Conservation (phyloP, 495 filamentous ascomycete genomes). For the Neurospora sp. region DNA sequence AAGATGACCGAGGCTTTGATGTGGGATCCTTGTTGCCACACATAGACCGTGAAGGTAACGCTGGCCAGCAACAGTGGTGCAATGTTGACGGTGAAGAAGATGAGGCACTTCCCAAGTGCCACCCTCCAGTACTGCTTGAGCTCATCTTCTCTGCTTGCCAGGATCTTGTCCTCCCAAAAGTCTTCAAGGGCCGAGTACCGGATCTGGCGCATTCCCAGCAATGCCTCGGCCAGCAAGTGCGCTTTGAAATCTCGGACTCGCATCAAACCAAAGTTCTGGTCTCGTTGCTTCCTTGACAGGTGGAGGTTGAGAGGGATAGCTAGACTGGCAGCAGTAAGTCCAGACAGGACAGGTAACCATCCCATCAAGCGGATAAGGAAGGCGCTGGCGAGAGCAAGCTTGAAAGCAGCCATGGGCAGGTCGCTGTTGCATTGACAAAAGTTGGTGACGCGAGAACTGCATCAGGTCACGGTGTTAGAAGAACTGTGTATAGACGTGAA, state of each 20-base stretch:
- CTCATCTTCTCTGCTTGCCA: constrained; percentile 47
- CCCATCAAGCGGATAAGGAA: constrained; percentile 56
- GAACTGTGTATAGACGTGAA: constrained; percentile 1
- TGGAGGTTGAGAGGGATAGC: constrained; percentile 50
- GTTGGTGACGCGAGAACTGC: constrained; percentile 47
- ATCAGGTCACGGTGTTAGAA: constrained; percentile 27
- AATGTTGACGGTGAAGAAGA: constrained; percentile 48
- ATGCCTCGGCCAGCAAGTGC: constrained; percentile 55
- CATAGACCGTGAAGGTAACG: constrained; percentile 50
- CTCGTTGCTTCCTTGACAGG: constrained; percentile 44
- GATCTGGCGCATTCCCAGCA: constrained; percentile 67
- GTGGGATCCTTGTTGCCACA: constrained; percentile 18
- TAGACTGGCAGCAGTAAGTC: constrained; percentile 44
- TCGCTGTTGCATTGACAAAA: constrained; percentile 49
- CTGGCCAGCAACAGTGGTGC: constrained; percentile 56
- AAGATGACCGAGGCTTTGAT: constrained; percentile 21
- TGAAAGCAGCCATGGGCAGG: constrained; percentile 41
- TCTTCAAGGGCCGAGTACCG: constrained; percentile 62
- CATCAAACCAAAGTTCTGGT: constrained; percentile 55
- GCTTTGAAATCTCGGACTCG: constrained; percentile 58
- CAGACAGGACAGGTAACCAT: constrained; percentile 50
- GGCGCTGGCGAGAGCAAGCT: constrained; percentile 43
- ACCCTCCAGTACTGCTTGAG: constrained; percentile 47
- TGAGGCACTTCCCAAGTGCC: constrained; percentile 40
- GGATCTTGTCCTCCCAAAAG: constrained; percentile 57